Base-by-base conservation (phyloP, 495 filamentous ascomycete genomes). In the Trichoderma gamsii region DNA sequence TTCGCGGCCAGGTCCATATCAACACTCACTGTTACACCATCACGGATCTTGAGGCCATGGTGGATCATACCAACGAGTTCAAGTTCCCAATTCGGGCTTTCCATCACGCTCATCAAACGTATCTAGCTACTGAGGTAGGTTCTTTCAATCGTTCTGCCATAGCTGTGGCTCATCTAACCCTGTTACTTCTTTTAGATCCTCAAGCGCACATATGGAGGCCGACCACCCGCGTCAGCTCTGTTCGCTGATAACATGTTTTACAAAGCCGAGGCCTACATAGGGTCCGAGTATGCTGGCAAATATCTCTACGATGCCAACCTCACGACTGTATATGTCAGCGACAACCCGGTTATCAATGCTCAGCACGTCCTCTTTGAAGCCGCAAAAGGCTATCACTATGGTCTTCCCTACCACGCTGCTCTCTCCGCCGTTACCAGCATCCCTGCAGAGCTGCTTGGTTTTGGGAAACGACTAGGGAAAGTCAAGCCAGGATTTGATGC, bases 1-100 rank as follows among this genome's bases (percentile, higher is more conserved):
- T 89, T 63, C 79, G 86, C 29, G 86, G 84, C 1, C 82, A 89
- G 70, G 81, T 89, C 21, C 80, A 82, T 46, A 75, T 89, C 51
- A 89, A 89, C 73, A 84, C 85, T 1, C 87, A 89, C 70, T 89
- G 87, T 74, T 89, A 89, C 73, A 86, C 86, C n/a, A 78, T 85
- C 4, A 79, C 84, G 13, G 87, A 89, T 70, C 78, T 89, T 15
- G 86, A 88, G 73, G 84, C 84, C 38, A 85, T 89, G 70, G 78
- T 89, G 8, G 79, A 82, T 59, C 85, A 88, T 72, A 85, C 81
- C 8, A 86, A 89, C 69, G 87, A 89, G 75, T 89, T 89, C 77
- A 82, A 84, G 69, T 88, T 89, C 72, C 73, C 79, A 23, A 72
- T 88, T 41, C 78, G 81, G 9, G 86, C 87, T 0, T 89, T 89